Conservation (phyloP, 169 alveolate genomes). For the Neospora caninum region DNA sequence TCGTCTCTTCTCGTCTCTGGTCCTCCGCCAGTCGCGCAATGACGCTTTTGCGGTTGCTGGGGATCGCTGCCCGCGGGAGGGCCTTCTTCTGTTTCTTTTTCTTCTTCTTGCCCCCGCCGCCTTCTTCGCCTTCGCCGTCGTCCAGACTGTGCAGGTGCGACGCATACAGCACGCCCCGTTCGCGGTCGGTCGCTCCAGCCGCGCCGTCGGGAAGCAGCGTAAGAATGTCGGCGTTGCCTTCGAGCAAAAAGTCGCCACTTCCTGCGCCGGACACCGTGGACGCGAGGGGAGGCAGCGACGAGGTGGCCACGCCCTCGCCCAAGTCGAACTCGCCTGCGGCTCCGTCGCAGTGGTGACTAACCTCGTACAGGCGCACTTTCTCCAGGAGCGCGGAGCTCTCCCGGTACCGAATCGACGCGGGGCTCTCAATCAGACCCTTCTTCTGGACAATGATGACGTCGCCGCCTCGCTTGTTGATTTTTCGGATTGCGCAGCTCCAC, state of each 20-base stretch:
- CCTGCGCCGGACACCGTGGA: slow-evolving; percentile 26
- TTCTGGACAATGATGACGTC: slow-evolving; percentile 82
- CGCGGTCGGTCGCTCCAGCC: not conserved
- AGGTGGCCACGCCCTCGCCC: not conserved
- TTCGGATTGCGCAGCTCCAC: slow-evolving; percentile 84
- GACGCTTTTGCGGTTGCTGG: slow-evolving; percentile 50
- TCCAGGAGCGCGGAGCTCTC: slow-evolving; percentile 53
- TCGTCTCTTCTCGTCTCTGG: slow-evolving; percentile 50
- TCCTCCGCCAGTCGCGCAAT: slow-evolving; percentile 62
- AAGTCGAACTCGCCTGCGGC: slow-evolving; percentile 1
- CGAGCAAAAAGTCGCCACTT: not conserved
- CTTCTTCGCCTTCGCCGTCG: slow-evolving; percentile 39
- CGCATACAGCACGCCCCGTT: not conserved
- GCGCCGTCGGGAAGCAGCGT: not conserved
- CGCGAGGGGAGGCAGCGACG: slow-evolving; percentile 32
- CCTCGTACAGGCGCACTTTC: slow-evolving; percentile 34
- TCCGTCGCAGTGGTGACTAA: not conserved
- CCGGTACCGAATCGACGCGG: slow-evolving; percentile 75
- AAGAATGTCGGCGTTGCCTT: not conserved
- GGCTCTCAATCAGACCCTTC: slow-evolving; percentile 74
- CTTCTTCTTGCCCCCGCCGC: slow-evolving; percentile 44
- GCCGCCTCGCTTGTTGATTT: slow-evolving; percentile 83
- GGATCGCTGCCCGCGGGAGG: slow-evolving; percentile 43
- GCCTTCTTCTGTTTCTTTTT: slow-evolving; percentile 54
- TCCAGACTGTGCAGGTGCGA: not conserved